phyloP scores from a whole-genome alignment of 345 rosid species.

The Conringia planisiliqua region DNA sequence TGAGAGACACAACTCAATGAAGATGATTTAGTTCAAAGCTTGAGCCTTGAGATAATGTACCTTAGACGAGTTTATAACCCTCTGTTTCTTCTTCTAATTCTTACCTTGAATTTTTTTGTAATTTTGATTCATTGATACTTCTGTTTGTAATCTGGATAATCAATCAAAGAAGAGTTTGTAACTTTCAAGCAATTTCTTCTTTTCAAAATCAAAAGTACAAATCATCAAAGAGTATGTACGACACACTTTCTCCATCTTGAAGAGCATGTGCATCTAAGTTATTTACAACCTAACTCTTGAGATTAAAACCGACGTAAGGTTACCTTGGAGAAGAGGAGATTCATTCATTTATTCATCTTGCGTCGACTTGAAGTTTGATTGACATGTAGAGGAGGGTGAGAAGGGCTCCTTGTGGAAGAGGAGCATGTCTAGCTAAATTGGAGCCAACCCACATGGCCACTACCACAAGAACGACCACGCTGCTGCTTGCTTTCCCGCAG shows the following conservation, averaged over 20 bases:
- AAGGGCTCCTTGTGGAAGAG: slow-evolving; percentile 85
- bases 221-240: not conserved
- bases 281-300: slow-evolving; percentile 26
- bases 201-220: not conserved
- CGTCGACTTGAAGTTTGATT: slow-evolving; percentile 72
- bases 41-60: not conserved
- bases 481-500: slow-evolving; percentile 86
- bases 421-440: slow-evolving; percentile 71
- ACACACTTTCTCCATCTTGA: too few relatives aligned
- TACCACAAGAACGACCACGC: slow-evolving; percentile 54
- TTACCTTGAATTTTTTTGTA: slow-evolving; percentile 4
- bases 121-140: slow-evolving; percentile 6
- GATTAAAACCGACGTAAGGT: not conserved
- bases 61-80: not conserved
- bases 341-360: slow-evolving; percentile 37
- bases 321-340: not conserved
- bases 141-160: slow-evolving; percentile 3
- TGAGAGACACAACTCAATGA: slow-evolving; percentile 38
- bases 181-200: not conserved
- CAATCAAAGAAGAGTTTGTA: not conserved
- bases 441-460: slow-evolving; percentile 84
- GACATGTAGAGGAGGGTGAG: slow-evolving; percentile 81
- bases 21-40: not conserved
- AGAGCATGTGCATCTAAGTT: slow-evolving; percentile 1
- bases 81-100: not conserved